Base-by-base conservation (phyloP, 2,329 filamentous ascomycete genomes). In the Conoideocrella luteorostrata region DNA sequence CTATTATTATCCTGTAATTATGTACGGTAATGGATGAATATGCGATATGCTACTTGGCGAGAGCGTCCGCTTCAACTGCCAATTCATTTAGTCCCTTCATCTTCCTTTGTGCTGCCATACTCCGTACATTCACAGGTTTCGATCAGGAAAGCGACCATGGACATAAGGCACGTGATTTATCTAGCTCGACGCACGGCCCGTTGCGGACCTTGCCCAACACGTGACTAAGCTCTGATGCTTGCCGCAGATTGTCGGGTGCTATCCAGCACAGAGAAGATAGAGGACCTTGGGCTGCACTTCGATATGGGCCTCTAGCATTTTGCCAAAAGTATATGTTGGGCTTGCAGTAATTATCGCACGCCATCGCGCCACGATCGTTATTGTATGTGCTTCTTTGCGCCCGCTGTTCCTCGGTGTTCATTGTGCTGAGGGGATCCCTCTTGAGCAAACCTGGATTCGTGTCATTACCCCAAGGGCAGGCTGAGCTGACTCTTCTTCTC, bases 301-400 rank as follows among this genome's bases (percentile, higher is more conserved):
- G 50, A 62, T 63, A 64, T 62, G 58, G 56, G 50, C 57, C 56
- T 56, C 58, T 57, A 59, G 62, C 58, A 52, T 62, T 66, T 60
- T 59, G 58, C 57, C 47, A 50, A n/a, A 59, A 65, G 58, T 65
- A 67, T 65, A 52, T 56, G 60, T 67, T 66, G 61, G 56, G n/a
- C 33, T 44, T 55, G 55, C 54, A 63, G 56, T 58, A 52, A 57
- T 61, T 59, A 62, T 58, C 47, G 52, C 52, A 52, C 49, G 50
- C 47, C 50, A 49, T 53, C 52, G 56, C 59, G 51, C 55, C 54
- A 20, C 64, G 51, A 55, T 64, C 57, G 50, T 63, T 63, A 50
- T 52, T 56, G 57, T 65, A 59, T 55, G 55, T 51, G 30, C 40
- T 39, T 41, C 35, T 13, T 11, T 17, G 18, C 15, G 9, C 10